Base-by-base conservation (phyloP, 176 grass and related monocot genomes). In the Avena atlantica region DNA sequence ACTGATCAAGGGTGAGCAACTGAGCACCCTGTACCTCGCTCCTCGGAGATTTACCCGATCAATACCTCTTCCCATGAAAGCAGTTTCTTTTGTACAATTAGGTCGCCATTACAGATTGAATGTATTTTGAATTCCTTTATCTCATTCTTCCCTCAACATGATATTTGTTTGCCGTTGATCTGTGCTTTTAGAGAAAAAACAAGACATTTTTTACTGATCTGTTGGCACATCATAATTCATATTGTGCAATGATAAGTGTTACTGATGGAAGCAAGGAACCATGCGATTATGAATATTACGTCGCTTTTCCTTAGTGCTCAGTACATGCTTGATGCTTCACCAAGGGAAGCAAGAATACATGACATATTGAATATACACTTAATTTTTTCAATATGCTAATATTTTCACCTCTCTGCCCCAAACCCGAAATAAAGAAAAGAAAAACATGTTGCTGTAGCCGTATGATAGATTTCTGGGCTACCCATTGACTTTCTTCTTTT, bases 391-490 rank as follows among this genome's bases (percentile, higher is more conserved):
- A 47, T 40, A 31, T 0, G 13, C 27, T 61, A 31, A 27, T 84
- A 13, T 59, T 79, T 29, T 4, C 16, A 56, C 14, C 42, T 19
- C 49, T 45, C 19, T 34, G 37, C 3, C 9, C 40, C 6, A 23
- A 74, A 34, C 67, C 53, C 24, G 34, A 71, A 64, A 3, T 62
- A 16, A 58, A 29, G 7, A 70, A 76, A 52, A 66, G 2, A 12
- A 6, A 36, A 74, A 64, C 52, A 19, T 3, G 1, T 83, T 83
- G 13, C 44, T 75, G 60, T 79, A 84, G 64, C 64, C 27, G 45
- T 71, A n/a, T 14, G 72, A 72, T 84, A 62, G 81, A 84, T 88
- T 13, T 51, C 21, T 62, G 11, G 23, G 55, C n/a, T 19, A 79
- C 8, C 17, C 19, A 4, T 25, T 72, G 51, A 12, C 7, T 45